Percentiles rank a stretch among this genome's conserved stretches.
Conservation (phyloP, 192 early-diverging fungal genomes). For the Umbelopsis vinacea region DNA sequence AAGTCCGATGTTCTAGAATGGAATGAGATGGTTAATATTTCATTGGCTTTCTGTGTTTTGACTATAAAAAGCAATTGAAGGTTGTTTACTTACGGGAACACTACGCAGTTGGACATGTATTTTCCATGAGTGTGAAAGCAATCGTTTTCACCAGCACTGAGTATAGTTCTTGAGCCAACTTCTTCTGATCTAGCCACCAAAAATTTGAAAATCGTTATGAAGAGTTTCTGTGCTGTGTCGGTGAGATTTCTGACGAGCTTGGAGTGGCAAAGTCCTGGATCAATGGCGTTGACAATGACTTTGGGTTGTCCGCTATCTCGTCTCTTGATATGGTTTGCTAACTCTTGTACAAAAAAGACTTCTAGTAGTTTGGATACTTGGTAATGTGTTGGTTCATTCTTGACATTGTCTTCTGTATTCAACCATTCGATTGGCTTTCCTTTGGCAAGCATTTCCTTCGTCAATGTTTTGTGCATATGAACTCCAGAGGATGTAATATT, state of each 20-base stretch:
- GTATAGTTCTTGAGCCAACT: not conserved
- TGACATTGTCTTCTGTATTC: not conserved
- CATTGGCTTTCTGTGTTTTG: not conserved
- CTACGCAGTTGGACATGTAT: not conserved
- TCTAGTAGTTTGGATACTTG: not conserved
- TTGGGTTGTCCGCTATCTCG: not conserved
- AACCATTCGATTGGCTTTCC: not conserved
- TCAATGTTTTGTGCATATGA: not conserved
- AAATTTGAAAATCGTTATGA: not conserved
- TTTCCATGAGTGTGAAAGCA: constrained; percentile 7
- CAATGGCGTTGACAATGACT: not conserved
- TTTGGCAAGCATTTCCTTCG: not conserved
- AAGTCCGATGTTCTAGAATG: not conserved
- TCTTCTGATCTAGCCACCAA: not conserved
- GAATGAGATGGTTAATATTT: not conserved
- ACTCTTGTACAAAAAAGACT: not conserved
- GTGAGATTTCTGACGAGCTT: not conserved
- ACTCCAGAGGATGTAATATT: not conserved
- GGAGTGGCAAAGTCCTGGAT: not conserved
- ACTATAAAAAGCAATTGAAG: not conserved
- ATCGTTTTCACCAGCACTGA: not conserved
- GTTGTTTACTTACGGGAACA: not conserved
- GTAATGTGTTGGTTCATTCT: not conserved
- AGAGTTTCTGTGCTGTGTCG: too few species aligned
- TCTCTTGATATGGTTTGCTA: not conserved